Evolutionary conservation across 257 asterid species (phyloP).

Genomic region (Thymus quinquecostatus): DNA sequence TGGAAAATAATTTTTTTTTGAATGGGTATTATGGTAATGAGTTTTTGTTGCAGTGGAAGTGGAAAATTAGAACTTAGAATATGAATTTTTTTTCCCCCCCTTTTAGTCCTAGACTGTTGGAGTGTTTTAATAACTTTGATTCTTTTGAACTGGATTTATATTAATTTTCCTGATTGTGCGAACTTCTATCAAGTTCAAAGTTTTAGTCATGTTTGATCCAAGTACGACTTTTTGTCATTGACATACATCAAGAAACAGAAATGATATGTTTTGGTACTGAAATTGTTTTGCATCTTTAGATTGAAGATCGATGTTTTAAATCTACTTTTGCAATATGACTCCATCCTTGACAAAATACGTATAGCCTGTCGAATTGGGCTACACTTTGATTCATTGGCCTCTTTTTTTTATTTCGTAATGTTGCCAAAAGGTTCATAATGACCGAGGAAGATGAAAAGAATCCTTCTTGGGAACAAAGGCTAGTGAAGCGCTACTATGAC

Average conservation of each 20-base stretch:
- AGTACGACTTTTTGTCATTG: not conserved
- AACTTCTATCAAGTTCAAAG: not conserved
- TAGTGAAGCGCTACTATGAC: conserved; percentile 95
- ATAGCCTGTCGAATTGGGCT: conserved; percentile 3
- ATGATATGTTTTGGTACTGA: not conserved
- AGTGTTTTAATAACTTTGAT: not conserved
- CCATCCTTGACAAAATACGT: conserved; percentile 1
- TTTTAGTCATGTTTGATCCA: not conserved
- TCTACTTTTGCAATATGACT: not conserved
- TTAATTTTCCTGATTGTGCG: not conserved
- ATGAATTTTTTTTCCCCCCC: not conserved
- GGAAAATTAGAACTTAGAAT: not conserved
- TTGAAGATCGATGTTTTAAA: not conserved
- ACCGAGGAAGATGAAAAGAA: conserved; percentile 90
- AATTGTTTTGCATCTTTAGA: not conserved
- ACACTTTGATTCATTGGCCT: conserved; percentile 18
- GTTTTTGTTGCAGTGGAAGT: not conserved
- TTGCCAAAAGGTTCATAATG: conserved; percentile 69
- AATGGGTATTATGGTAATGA: not conserved
- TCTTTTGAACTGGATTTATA: not conserved
- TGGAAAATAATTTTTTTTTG: too few relatives aligned
- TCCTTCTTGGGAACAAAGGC: conserved; percentile 94
- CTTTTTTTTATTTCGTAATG: conserved; percentile 26
- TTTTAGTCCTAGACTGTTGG: not conserved
- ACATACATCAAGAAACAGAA: not conserved